These are phyloP conservation scores for Blumeria hordei DNA, from an alignment of 2,329 filamentous ascomycete genomes.

Conservation along the genomic window DNA sequence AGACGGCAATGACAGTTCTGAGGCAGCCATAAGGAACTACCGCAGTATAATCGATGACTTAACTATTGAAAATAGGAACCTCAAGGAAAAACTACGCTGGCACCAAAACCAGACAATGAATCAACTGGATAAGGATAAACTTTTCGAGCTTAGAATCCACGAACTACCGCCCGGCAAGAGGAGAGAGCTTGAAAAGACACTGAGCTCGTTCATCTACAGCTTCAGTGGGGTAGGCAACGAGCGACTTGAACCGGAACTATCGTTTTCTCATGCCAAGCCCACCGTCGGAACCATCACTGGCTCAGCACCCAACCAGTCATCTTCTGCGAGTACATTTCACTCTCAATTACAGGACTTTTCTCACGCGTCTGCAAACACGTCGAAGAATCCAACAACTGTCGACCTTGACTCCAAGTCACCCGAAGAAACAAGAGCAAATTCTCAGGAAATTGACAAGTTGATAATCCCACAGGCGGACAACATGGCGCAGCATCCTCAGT, in stretches of 20 bases:
- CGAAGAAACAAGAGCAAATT: no score
- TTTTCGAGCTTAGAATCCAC: slow-evolving; percentile 67
- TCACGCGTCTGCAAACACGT: background rate
- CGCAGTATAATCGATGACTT: slow-evolving; percentile 71
- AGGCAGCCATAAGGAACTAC: slow-evolving; percentile 28
- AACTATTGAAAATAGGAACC: slow-evolving; percentile 57
- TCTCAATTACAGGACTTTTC: background rate
- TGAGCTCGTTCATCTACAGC: slow-evolving; percentile 41
- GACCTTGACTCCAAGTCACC: background rate
- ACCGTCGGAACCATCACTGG: background rate
- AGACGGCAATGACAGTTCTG: slow-evolving; percentile 19
- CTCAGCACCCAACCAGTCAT: background rate
- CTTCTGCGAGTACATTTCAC: background rate
- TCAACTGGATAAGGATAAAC: slow-evolving; percentile 45
- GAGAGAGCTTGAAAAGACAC: slow-evolving; percentile 46
- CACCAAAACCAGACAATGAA: slow-evolving; percentile 44
- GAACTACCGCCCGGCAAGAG: slow-evolving; percentile 48
- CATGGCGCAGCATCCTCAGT: no score
- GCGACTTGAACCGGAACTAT: background rate
- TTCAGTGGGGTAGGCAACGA: background rate
- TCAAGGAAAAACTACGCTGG: slow-evolving; percentile 48
- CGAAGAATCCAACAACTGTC: background rate
- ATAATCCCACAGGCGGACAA: background rate
- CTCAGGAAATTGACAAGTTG: background rate
- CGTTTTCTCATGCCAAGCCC: background rate